Base-by-base conservation (phyloP, 441 rosid genomes). In the Omphalea diandra region DNA sequence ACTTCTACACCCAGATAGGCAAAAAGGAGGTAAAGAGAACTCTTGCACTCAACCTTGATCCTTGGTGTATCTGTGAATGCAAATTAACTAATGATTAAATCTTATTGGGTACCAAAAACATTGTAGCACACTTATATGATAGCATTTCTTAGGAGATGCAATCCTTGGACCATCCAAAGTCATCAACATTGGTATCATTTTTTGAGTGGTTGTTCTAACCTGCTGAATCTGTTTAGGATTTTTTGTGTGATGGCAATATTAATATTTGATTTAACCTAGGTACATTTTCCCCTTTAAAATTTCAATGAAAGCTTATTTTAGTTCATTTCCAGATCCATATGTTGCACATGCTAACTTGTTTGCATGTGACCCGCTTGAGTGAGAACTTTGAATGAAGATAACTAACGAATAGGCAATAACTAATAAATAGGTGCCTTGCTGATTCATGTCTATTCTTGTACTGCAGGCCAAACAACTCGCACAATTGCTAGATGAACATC, bases 1-100 rank as follows among this genome's bases (percentile, higher is more conserved):
- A 76, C 82, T 93, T 93, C 82, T 91, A 89, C 46, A 46, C 78
- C 31, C 89, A 83, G 74, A 40, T 91, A 41, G 93, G 96, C 67
- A 82, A 77, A 78, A 87, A 76, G 75, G 90, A 90, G 90, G 98
- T 90, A 83, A 62, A 50, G 14, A 56, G 10, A 71, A 32, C 7
- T 3, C 18, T 10, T 7, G 10, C 4, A 24, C n/a, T n/a, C 18
- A 10, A 7, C 20, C 46, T 3, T 32, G 32, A 24, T 1, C 22
- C 31, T 24, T 24, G 24, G n/a, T 3, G 1, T 1, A 6, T 44
- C 5, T 8, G 46, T 8, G 17, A 2, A 8, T 46, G 17, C 22
- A 46, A 46, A 14, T 46, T 46, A 40, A 40, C 44, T 40, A 8
- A 3, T 40, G 44, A 4, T 4, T 40, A 10, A 40, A 40, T 40